These are phyloP conservation scores for Gryganskiella cystojenkinii DNA, from an alignment of 192 early-diverging fungal genomes.

Conservation along the genomic window DNA sequence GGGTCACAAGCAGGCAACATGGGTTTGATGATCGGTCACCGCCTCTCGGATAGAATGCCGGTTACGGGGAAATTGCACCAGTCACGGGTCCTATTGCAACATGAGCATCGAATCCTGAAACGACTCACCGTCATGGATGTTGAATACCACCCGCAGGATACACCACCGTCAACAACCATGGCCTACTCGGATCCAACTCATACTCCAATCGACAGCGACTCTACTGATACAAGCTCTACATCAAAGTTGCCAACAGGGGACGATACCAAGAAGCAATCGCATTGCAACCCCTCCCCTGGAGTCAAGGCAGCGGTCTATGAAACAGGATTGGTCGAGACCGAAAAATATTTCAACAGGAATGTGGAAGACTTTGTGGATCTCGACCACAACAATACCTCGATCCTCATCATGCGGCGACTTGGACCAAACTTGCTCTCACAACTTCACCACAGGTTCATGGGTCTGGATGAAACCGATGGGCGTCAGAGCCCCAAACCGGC, in stretches of 20 bases:
- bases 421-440: conserved; percentile 39
- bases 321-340: conserved; percentile 22
- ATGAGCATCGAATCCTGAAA: conserved; percentile 41
- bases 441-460: conserved; percentile 18
- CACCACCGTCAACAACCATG: not conserved
- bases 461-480: conserved; percentile 30
- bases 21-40: conserved; percentile 36
- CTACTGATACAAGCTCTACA: too few species aligned
- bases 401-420: conserved; percentile 32
- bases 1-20: conserved; percentile 45
- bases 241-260: too few species aligned
- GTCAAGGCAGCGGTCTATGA: not conserved
- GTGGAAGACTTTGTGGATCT: conserved; percentile 48
- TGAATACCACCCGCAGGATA: not conserved
- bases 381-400: conserved; percentile 23
- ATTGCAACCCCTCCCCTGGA: not conserved
- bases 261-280: not conserved
- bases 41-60: conserved; percentile 28
- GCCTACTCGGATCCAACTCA: too few species aligned
- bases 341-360: conserved; percentile 42
- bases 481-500: conserved; percentile 10
- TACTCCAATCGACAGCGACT: too few species aligned
- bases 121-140: conserved; percentile 23
- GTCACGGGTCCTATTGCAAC: conserved; percentile 32
- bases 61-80: conserved; percentile 39